A percentile compares a stretch with the other conserved stretches of the same genome.
These are phyloP conservation scores for Zygotorulaspora sp. DNA, from an alignment of 805 yeast species.

Conservation along the genomic window DNA sequence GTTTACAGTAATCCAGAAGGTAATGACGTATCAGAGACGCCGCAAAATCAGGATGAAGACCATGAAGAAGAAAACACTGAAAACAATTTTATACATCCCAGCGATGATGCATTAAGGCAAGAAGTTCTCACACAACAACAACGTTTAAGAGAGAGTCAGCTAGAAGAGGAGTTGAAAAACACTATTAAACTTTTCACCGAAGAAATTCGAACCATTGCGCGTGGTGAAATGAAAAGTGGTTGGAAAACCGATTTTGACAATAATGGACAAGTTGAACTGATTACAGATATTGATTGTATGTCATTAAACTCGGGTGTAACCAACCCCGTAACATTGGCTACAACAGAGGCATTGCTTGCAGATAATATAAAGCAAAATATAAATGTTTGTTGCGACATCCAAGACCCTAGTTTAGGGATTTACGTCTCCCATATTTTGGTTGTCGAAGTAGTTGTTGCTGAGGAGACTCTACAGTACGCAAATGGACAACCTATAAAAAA, in stretches of 20 bases:
- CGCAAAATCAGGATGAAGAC: slow-evolving; percentile 24
- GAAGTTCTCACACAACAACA: slow-evolving; percentile 33
- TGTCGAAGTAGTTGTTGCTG: slow-evolving; percentile 91
- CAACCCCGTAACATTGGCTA: slow-evolving; percentile 42
- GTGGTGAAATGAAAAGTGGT: slow-evolving; percentile 82
- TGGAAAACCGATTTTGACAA: slow-evolving; percentile 92
- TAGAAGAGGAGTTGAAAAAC: slow-evolving; percentile 31
- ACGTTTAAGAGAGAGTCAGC: slow-evolving; percentile 29
- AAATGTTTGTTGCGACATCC: slow-evolving; percentile 72
- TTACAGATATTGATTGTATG: slow-evolving; percentile 63
- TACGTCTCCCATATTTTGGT: slow-evolving; percentile 70
- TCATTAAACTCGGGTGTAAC: slow-evolving; percentile 51
- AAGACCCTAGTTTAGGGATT: slow-evolving; percentile 76
- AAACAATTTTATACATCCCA: slow-evolving; percentile 33
- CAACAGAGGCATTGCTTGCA: slow-evolving; percentile 37
- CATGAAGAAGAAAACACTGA: slow-evolving; percentile 32
- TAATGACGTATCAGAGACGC: slow-evolving; percentile 9
- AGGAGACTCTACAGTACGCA: slow-evolving; percentile 57
- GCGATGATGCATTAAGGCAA: slow-evolving; percentile 36
- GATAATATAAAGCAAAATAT: slow-evolving; percentile 30
- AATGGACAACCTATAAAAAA: slow-evolving; percentile 31
- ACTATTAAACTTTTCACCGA: slow-evolving; percentile 54
- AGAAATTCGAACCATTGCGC: slow-evolving; percentile 66
- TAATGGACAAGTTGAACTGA: slow-evolving; percentile 73
- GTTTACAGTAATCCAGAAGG: slow-evolving; percentile 8